These are phyloP conservation scores for Phyllosticta ampelicida DNA, from an alignment of 2,329 filamentous ascomycete genomes.

Conservation along the genomic window DNA sequence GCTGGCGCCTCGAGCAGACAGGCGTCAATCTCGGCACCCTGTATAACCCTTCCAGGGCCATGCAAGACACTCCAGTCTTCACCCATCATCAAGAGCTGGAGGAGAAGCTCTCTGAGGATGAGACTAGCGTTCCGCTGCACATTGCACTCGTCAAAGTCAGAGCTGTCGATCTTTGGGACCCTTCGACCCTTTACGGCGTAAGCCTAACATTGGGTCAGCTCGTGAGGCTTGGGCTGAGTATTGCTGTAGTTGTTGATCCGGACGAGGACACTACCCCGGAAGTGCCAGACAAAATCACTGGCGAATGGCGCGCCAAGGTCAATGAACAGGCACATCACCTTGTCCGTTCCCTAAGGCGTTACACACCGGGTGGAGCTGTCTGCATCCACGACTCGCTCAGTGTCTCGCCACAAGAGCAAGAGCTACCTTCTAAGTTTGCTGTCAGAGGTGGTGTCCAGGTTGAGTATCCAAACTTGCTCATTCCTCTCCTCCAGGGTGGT, in stretches of 20 bases:
- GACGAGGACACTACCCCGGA: slow-evolving; percentile 29
- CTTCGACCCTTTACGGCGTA: slow-evolving; percentile 60
- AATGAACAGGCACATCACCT: slow-evolving; percentile 61
- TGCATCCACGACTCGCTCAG: slow-evolving; percentile 50
- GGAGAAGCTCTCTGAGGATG: slow-evolving; percentile 14
- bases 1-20: slow-evolving; percentile 27
- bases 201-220: slow-evolving; percentile 78
- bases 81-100: slow-evolving; percentile 42
- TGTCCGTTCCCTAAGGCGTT: slow-evolving; percentile 60
- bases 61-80: slow-evolving; percentile 51
- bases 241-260: slow-evolving; percentile 74
- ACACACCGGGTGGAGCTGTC: slow-evolving; percentile 57
- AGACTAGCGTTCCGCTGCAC: slow-evolving; percentile 45
- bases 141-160: slow-evolving; percentile 80
- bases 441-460: slow-evolving; percentile 30
- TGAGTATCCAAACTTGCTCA: slow-evolving; percentile 41
- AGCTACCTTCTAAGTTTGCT: slow-evolving; percentile 22
- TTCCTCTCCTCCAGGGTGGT: slow-evolving; percentile 55
- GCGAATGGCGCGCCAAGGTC: slow-evolving; percentile 33
- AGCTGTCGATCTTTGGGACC: slow-evolving; percentile 58
- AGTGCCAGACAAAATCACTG: slow-evolving; percentile 21
- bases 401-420: slow-evolving; percentile 22
- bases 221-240: slow-evolving; percentile 66
- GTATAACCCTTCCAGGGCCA: slow-evolving; percentile 47
- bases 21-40: slow-evolving; percentile 53